A percentile compares a stretch with the other conserved stretches of the same genome.
Conservation (phyloP, 257 asterid species). For the Ophiorrhiza pumila region DNA sequence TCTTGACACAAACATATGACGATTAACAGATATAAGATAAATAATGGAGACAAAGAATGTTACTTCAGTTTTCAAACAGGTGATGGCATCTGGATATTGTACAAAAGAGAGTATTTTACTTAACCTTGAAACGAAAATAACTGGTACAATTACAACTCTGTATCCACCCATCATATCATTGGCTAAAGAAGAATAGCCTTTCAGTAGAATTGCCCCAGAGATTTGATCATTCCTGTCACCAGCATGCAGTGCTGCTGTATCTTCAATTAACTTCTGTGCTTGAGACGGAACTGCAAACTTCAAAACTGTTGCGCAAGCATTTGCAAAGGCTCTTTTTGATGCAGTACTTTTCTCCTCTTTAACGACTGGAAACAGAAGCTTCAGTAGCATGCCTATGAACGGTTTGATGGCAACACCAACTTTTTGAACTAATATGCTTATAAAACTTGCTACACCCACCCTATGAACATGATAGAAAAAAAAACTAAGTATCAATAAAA, state of each 20-base stretch:
- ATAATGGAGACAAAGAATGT: background rate
- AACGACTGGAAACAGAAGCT: conserved; percentile 79
- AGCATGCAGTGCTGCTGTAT: conserved; percentile 73
- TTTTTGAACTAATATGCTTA: conserved; percentile 71
- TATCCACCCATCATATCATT: conserved; percentile 78
- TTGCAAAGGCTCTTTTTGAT: conserved; percentile 87
- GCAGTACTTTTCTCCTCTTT: conserved; percentile 85
- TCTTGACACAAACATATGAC: background rate
- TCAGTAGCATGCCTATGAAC: conserved; percentile 72
- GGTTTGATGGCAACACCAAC: conserved; percentile 83
- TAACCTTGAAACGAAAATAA: conserved; percentile 88
- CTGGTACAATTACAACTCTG: conserved; percentile 72
- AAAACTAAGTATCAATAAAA: background rate
- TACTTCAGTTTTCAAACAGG: conserved; percentile 8
- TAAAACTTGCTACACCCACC: conserved; percentile 91
- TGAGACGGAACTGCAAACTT: conserved; percentile 74
- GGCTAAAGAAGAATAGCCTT: conserved; percentile 85
- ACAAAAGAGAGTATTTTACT: conserved; percentile 16
- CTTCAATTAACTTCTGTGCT: conserved; percentile 87
- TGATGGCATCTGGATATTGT: conserved; percentile 1
- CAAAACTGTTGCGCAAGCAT: conserved; percentile 87
- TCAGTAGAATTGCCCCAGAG: conserved; percentile 82
- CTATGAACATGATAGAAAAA: conserved; percentile 41
- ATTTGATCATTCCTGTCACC: conserved; percentile 87
- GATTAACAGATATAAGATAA: background rate